phyloP scores from a whole-genome alignment of 495 filamentous ascomycete species.

The Lepidopterella palustris region DNA sequence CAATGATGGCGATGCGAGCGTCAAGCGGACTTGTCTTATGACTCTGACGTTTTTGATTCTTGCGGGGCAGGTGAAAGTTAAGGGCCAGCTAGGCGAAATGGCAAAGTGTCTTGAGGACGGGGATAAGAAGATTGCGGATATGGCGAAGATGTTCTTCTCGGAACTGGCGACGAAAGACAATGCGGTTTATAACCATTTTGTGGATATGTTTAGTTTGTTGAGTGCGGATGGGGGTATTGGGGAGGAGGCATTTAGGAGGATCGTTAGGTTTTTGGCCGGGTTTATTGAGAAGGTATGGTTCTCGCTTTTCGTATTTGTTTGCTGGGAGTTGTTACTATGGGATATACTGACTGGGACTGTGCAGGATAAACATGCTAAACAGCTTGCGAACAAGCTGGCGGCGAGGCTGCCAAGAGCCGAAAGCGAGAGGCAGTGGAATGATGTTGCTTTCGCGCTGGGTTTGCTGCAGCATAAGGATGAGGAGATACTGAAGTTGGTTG shows the following conservation, averaged over 20 bases:
- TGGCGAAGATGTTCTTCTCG: constrained; percentile 97
- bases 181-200: constrained; percentile 98
- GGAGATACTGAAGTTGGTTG: constrained; percentile 79
- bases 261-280: constrained; percentile 85
- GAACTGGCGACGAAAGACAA: constrained; percentile 97
- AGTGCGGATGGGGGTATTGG: constrained; percentile 75
- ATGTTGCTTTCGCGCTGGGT: constrained; percentile 85
- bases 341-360: no score
- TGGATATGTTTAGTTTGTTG: constrained; percentile 95
- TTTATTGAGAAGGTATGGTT: constrained; percentile 90
- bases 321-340: no score
- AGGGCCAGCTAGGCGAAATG: constrained; percentile 99
- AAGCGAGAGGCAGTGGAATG: constrained; percentile 91
- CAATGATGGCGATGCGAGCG: constrained; percentile 77
- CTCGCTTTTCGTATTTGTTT: not conserved
- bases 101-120: constrained; percentile 95
- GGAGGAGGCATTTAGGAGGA: constrained; percentile 73
- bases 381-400: constrained; percentile 88
- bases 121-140: constrained; percentile 86
- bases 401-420: constrained; percentile 81
- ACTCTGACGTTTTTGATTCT: constrained; percentile 96
- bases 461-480: constrained; percentile 95
- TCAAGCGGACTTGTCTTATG: constrained; percentile 98
- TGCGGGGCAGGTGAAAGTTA: constrained; percentile 98
- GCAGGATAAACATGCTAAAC: constrained; percentile 96